Base-by-base conservation (phyloP, 306 rosid species). In the Arachis stenosperma region DNA sequence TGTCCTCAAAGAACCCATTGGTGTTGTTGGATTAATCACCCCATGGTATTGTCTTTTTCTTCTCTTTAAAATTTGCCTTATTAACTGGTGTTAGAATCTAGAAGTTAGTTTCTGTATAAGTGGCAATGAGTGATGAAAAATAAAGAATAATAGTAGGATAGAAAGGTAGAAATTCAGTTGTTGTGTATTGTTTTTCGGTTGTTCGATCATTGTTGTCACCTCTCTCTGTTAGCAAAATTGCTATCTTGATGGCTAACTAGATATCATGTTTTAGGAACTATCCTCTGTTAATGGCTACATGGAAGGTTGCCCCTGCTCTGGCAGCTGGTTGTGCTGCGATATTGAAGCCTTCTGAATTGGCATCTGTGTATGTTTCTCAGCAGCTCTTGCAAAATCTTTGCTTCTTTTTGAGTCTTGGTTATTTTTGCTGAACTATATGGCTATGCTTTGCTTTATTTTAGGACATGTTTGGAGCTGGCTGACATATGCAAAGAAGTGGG, bases 311-410 rank as follows among this genome's bases (percentile, higher is more conserved):
- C 68, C 91, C 99, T 76, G 95, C 99, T 60, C 82, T 94, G 64
- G 99, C 99, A 67, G 97, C 99, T 48, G 99, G 99, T 50, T 94
- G 99, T 80, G 85, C 99, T 43, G 99, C 97, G n/a, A 88, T 94
- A 74, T 70, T 94, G 81, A 94, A 94, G 87, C 99, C 99, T 1
- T 94, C 99, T 62, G 99, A 94, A 72, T 74, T 91, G 87, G 88
- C 99, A 54, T 94, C 99, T 17, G 74, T 91, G 99, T 94, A 89
- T 66, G 91, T 81, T 81, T 61, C 70, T 69, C 58, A 5, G 79
- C 66, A 9, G 60, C 54, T 78, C 29, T 46, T 78, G 66, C 27
- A 13, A 52, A 5, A 66, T 30, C 64, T 81, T 81, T 72, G 17
- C 57, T 82, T 58, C 13, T 44, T 43, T 44, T 33, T 74, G 60